Evolutionary conservation across 805 yeast genomes (phyloP).

Genomic region (Suhomyces emberorum): DNA sequence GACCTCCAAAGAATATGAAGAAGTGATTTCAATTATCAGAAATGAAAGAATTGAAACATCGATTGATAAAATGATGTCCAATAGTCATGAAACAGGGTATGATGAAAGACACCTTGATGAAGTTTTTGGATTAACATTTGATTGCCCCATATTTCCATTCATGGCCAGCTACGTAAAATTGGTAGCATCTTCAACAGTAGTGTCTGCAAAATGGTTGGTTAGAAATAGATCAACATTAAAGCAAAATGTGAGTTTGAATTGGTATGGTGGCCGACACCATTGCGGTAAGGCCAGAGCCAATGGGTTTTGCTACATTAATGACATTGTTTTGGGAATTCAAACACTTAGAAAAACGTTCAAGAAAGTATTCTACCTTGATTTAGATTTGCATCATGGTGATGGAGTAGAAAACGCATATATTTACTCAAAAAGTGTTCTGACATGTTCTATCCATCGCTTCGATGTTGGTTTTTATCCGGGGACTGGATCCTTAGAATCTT

Average conservation of each 20-base stretch:
- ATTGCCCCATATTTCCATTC: slow-evolving; percentile 61
- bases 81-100: no score
- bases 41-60: slow-evolving; percentile 1
- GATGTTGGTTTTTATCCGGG: slow-evolving; percentile 76
- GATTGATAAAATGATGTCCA: no score
- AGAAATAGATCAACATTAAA: slow-evolving; percentile 6
- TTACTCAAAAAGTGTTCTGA: slow-evolving; percentile 51
- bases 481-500: slow-evolving; percentile 47
- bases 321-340: slow-evolving; percentile 56
- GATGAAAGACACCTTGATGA: not conserved
- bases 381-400: slow-evolving; percentile 80
- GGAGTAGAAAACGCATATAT: slow-evolving; percentile 70
- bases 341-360: slow-evolving; percentile 45
- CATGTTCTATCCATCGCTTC: slow-evolving; percentile 60
- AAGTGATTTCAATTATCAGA: not conserved
- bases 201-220: slow-evolving; percentile 40
- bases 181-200: slow-evolving; percentile 57
- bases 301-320: slow-evolving; percentile 75
- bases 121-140: slow-evolving; percentile 48
- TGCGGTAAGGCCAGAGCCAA: slow-evolving; percentile 51
- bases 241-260: slow-evolving; percentile 51
- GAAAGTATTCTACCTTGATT: slow-evolving; percentile 58
- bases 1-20: not conserved
- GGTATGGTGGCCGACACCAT: slow-evolving; percentile 84
- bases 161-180: slow-evolving; percentile 47